Percentiles rank a stretch among this genome's conserved stretches.
Conservation (phyloP, 2,329 filamentous ascomycete genomes). For the Aspergillus costaricaensis region DNA sequence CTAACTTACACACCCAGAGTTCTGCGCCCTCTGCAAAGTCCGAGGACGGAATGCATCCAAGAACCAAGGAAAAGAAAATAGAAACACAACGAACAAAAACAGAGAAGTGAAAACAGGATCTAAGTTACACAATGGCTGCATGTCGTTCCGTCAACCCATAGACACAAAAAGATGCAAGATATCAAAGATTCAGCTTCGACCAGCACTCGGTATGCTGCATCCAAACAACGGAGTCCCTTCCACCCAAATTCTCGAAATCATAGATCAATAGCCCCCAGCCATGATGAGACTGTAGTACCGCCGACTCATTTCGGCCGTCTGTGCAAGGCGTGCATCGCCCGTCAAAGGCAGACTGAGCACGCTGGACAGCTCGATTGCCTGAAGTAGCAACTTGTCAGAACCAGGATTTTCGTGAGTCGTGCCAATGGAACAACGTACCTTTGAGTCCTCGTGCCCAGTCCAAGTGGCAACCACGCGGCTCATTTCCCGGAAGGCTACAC, state of each 20-base stretch:
- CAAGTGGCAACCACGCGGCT: conserved; percentile 70
- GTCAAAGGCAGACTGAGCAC: conserved; percentile 57
- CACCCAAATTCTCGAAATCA: conserved; percentile 3
- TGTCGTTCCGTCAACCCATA: conserved; percentile 2
- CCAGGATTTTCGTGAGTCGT: no score
- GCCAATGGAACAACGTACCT: conserved; percentile 47
- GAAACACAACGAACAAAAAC: not conserved
- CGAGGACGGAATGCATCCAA: not conserved
- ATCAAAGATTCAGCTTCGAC: not conserved
- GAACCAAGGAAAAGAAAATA: not conserved
- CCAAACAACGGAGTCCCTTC: not conserved
- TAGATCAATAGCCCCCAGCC: conserved; percentile 46
- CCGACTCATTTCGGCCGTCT: conserved; percentile 69
- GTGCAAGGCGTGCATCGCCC: conserved; percentile 69
- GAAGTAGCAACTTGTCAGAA: conserved; percentile 1
- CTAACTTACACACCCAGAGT: not conserved
- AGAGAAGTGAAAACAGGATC: conserved; percentile 1
- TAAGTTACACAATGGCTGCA: conserved; percentile 15
- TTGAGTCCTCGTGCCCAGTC: conserved; percentile 61
- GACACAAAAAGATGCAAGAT: not conserved
- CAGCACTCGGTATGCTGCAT: not conserved
- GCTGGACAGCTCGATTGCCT: conserved; percentile 40
- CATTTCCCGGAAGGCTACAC: conserved; percentile 81
- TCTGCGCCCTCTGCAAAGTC: not conserved
- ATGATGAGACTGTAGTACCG: conserved; percentile 68